These are phyloP conservation scores for Serpula lacrymans DNA, from an alignment of 768 basidiomycete genomes.

Conservation along the genomic window DNA sequence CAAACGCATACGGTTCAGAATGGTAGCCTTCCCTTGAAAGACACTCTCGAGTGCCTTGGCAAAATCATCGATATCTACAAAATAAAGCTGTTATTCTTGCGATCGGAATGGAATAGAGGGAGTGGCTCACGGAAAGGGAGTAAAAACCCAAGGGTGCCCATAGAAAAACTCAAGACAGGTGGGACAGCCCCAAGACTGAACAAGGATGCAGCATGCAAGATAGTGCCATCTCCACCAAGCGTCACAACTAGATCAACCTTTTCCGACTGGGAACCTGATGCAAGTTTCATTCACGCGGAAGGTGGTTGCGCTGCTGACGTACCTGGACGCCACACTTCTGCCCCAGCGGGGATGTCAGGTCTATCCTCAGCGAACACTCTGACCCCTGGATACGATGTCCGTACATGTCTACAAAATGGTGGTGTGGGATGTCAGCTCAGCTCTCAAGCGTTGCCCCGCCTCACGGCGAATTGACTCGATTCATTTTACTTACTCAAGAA, in stretches of 20 bases:
- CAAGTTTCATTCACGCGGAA: slow-evolving; percentile 3
- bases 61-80: slow-evolving; percentile 83
- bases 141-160: slow-evolving; percentile 89
- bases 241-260: slow-evolving; percentile 87
- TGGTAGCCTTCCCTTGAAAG: slow-evolving; percentile 73
- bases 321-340: slow-evolving; percentile 67
- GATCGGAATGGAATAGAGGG: background rate
- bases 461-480: background rate
- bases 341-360: slow-evolving; percentile 60
- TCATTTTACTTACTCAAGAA: slow-evolving; percentile 53
- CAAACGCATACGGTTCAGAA: slow-evolving; percentile 87
- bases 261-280: slow-evolving; percentile 45
- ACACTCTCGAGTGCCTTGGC: slow-evolving; percentile 77
- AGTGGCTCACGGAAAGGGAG: slow-evolving; percentile 84
- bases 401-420: slow-evolving; percentile 46
- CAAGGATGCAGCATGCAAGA: slow-evolving; percentile 87
- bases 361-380: slow-evolving; percentile 66
- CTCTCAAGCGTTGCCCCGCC: background rate
- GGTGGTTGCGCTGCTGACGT: slow-evolving; percentile 8
- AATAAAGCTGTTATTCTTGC: background rate
- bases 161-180: slow-evolving; percentile 64
- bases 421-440: slow-evolving; percentile 7
- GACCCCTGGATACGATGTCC: slow-evolving; percentile 54
- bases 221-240: slow-evolving; percentile 92
- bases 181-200: slow-evolving; percentile 91